Evolutionary conservation across 352 stramenopile species (phyloP).

Genomic region (Blastocystis sp.): DNA sequence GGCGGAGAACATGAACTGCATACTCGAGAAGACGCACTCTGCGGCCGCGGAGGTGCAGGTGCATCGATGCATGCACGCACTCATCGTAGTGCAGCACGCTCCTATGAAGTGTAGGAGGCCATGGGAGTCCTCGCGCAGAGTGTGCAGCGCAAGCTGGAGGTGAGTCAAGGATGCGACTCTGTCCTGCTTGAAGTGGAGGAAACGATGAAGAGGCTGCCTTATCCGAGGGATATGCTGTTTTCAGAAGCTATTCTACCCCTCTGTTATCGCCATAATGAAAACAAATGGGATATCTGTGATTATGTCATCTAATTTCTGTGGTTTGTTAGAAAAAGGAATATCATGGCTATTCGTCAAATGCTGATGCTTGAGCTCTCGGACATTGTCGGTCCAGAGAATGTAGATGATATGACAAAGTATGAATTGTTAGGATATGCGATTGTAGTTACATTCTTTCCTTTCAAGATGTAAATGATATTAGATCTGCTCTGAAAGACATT

Average conservation of each 20-base stretch:
- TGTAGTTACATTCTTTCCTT: conserved; percentile 39
- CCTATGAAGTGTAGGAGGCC: background rate
- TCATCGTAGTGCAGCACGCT: background rate
- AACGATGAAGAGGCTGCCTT: background rate
- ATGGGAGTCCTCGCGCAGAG: background rate
- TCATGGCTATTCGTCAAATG: conserved; percentile 36
- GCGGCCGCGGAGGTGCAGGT: conserved; percentile 2
- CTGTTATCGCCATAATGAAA: conserved; percentile 12
- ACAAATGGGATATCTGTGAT: conserved; percentile 21
- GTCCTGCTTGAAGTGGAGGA: background rate
- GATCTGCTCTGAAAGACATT: conserved; percentile 30
- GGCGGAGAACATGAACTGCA: background rate
- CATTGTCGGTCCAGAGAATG: conserved; percentile 48
- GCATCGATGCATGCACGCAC: background rate
- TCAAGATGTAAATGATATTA: conserved; percentile 46
- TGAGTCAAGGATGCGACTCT: background rate
- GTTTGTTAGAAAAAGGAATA: background rate
- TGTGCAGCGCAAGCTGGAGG: background rate
- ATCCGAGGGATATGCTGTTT: background rate
- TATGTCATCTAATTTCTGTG: conserved; percentile 13
- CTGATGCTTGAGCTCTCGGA: conserved; percentile 38
- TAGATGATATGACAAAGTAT: conserved; percentile 47
- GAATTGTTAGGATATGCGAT: background rate
- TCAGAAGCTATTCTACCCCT: background rate
- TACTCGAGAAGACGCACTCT: background rate